Evolutionary conservation across 306 rosid genomes (phyloP), one percentile per base, ranked within the genome.

Genomic region (Vicia sativa): DNA sequence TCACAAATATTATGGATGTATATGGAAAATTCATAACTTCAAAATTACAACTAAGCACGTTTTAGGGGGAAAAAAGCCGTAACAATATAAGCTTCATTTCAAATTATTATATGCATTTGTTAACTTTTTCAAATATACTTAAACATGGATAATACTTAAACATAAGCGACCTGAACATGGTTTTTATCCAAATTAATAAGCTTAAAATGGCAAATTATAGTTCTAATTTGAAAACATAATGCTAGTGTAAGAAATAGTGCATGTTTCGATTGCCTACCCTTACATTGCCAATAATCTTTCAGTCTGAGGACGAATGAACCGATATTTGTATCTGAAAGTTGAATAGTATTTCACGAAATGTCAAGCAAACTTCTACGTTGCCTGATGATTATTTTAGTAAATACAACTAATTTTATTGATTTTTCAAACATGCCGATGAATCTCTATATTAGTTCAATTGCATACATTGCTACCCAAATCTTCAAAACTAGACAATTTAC

Each of bases 281-380:
- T 23, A 61, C 31, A 59, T 72, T 72, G 61, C 38, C 55, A 31
- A 50, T 61, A 50, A 54, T 62, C 54, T 45, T 14, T 60, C 9
- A 11, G 12, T 29, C 29, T 34, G 11, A 28, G 42, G 39, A 21
- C 35, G 39, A 60, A 61, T 28, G 48, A 34, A 54, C 44, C 54
- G 56, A 37, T 35, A 34, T n/a, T 9, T 37, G 31, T 49, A 0
- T 26, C 49, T 35, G 23, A 62, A 28, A 49, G 31, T 52, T 60
- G 61, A 18, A 9, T 39, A 48, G 3, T 38, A 50, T n/a, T 49
- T 52, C 29, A 23, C 11, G 21, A 11, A 65, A 65, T 65, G 13
- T 46, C 52, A 10, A 9, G n/a, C 37, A 42, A 71, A 35, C 53
- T 35, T 65, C 49, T 46, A 16, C 14, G 18, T 57, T 28, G n/a